phyloP scores from a whole-genome alignment of 306 rosid species.

The Pyrus pyrifolia region DNA sequence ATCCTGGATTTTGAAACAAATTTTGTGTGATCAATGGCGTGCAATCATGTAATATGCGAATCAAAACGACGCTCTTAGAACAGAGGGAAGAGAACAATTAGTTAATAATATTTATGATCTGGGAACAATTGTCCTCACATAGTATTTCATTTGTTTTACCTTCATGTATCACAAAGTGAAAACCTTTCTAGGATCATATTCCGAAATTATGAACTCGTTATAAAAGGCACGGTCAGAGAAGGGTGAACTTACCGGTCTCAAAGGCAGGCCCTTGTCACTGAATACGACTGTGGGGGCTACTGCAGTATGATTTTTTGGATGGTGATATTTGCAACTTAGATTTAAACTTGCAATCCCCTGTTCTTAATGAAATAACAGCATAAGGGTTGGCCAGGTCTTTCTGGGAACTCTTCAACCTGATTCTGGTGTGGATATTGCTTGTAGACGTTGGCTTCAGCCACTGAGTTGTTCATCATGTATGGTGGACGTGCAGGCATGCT shows the following conservation, averaged over 20 bases:
- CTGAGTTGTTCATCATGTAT: conserved; percentile 44
- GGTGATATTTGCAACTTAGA: conserved; percentile 86
- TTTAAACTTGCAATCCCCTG: conserved; percentile 85
- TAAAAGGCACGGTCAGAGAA: neutral
- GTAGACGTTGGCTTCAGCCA: conserved; percentile 46
- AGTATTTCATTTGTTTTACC: neutral
- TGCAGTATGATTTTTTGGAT: conserved; percentile 59
- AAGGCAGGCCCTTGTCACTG: conserved; percentile 89
- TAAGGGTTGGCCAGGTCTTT: conserved; percentile 90
- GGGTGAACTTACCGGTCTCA: conserved; percentile 79
- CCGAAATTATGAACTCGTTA: neutral
- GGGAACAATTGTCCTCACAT: neutral
- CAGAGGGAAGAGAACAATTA: neutral
- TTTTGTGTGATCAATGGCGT: neutral
- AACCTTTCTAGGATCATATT: neutral
- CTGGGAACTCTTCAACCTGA: conserved; percentile 62
- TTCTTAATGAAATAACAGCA: conserved; percentile 85
- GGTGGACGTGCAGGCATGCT: conserved; percentile 52
- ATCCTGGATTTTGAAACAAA: conserved; percentile 49
- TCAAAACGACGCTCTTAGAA: neutral
- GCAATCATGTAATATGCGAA: neutral
- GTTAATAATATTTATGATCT: no score
- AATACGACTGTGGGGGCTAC: conserved; percentile 40
- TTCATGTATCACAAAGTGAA: neutral
- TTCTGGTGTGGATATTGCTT: conserved; percentile 43